phyloP scores from a whole-genome alignment of 2,329 filamentous ascomycete genomes.

The Exophiala aquamarina region DNA sequence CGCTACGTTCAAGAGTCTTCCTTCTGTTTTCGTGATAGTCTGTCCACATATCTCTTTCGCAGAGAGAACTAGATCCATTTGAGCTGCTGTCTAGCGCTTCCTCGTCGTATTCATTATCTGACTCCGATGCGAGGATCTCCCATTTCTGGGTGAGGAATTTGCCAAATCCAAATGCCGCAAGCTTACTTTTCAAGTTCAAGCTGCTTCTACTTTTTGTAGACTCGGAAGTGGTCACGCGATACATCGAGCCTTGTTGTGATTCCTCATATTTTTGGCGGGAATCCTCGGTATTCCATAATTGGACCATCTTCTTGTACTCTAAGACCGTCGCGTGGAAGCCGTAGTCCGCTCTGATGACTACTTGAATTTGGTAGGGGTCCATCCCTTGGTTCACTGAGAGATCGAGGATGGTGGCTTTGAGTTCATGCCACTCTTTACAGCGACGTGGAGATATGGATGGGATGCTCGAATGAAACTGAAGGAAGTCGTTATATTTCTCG shows the following conservation, averaged over 20 bases:
- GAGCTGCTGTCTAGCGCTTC: too few relatives aligned
- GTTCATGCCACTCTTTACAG: conserved; percentile 8
- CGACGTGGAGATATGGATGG: conserved; percentile 5
- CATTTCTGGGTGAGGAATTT: too few relatives aligned
- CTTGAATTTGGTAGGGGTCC: conserved; percentile 4
- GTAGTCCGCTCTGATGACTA: conserved; percentile 11
- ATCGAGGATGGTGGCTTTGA: conserved; percentile 12
- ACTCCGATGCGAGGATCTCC: too few relatives aligned
- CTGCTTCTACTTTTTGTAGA: too few relatives aligned
- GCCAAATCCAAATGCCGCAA: too few relatives aligned
- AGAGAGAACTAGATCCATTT: too few relatives aligned
- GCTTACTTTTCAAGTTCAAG: too few relatives aligned
- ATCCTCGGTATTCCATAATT: conserved; percentile 12
- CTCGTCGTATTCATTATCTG: too few relatives aligned
- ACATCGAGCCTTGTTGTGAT: neutral
- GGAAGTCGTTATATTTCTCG: conserved; percentile 10
- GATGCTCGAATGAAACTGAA: neutral
- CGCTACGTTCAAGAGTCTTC: too few relatives aligned
- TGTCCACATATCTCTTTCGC: too few relatives aligned
- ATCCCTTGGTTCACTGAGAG: conserved; percentile 12
- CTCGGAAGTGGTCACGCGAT: too few relatives aligned
- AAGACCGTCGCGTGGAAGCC: conserved; percentile 12
- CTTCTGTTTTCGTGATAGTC: too few relatives aligned
- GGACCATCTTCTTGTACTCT: conserved; percentile 10
- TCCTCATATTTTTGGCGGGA: conserved; percentile 3